These are phyloP conservation scores for Ambrosia trifida DNA, from an alignment of 129 eudicot species.

Conservation along the genomic window DNA sequence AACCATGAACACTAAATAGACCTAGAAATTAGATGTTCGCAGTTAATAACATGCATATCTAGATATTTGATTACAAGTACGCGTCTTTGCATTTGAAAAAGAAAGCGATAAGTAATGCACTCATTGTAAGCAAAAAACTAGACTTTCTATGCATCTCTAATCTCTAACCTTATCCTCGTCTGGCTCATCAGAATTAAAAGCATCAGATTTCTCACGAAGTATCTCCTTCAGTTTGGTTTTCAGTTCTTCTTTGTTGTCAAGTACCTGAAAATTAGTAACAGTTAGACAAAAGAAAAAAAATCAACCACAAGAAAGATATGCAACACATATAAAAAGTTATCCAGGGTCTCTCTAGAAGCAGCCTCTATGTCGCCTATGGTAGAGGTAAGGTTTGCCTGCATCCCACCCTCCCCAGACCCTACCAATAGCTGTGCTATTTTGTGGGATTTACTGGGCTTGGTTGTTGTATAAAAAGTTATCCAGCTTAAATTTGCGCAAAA, in stretches of 20 bases:
- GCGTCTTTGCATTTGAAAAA: neutral
- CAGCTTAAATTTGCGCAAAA: conserved; percentile 14
- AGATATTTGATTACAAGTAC: conserved; percentile 12
- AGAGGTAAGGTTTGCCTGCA: too few species aligned
- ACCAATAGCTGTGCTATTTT: too few species aligned
- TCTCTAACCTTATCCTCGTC: conserved; percentile 90
- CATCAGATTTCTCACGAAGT: conserved; percentile 86
- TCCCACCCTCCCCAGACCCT: too few species aligned
- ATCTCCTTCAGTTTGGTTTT: conserved; percentile 75
- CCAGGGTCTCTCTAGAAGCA: too few species aligned
- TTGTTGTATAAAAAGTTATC: neutral
- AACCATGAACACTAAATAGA: neutral
- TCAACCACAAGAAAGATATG: neutral
- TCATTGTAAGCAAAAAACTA: neutral
- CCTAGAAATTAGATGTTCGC: neutral
- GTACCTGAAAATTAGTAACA: conserved; percentile 39
- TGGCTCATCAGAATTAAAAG: conserved; percentile 64
- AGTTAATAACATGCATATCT: neutral
- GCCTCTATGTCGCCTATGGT: too few species aligned
- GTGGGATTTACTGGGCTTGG: too few species aligned
- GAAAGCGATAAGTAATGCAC: conserved; percentile 3
- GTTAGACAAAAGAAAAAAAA: neutral
- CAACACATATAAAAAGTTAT: neutral
- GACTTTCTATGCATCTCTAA: conserved; percentile 12
- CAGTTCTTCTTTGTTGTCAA: conserved; percentile 88